Conservation (phyloP, 1,284 basidiomycete species). For the Tylopilus sp. region DNA sequence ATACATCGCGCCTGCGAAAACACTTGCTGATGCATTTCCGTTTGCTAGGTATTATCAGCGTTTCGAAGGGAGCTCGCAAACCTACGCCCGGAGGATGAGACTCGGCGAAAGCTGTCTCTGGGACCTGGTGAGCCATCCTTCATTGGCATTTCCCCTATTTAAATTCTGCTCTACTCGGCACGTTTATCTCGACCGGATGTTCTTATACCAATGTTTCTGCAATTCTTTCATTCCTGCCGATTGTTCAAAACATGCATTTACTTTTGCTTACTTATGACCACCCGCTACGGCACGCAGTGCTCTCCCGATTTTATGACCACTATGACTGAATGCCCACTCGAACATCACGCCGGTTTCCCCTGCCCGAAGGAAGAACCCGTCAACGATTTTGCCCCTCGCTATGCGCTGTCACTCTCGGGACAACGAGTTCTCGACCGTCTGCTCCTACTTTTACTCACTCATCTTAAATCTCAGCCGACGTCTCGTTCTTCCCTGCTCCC, state of each 20-base stretch:
- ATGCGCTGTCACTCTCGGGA: conserved; percentile 11
- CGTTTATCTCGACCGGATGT: neutral
- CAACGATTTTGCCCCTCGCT: conserved; percentile 1
- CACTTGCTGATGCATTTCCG: neutral
- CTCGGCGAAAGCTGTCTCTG: conserved; percentile 8
- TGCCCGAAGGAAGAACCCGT: conserved; percentile 1
- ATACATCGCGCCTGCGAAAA: too few species aligned
- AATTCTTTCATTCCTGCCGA: neutral
- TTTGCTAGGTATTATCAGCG: neutral
- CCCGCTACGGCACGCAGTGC: conserved; percentile 7
- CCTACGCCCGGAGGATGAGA: conserved; percentile 2
- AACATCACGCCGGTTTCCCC: conserved; percentile 1
- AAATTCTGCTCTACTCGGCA: neutral
- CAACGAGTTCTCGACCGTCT: conserved; percentile 14
- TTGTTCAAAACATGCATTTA: conserved; percentile 2
- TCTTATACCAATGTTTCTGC: neutral
- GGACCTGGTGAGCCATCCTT: conserved; percentile 14
- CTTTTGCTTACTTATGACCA: neutral
- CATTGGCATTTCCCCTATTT: conserved; percentile 4
- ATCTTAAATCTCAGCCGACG: conserved; percentile 6
- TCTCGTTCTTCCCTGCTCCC: conserved; percentile 4
- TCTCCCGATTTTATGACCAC: conserved; percentile 19
- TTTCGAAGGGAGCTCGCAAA: neutral
- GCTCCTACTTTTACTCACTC: conserved; percentile 15
- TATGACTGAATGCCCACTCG: conserved; percentile 17